Base-by-base conservation (phyloP, 2,329 filamentous ascomycete genomes). In the Pseudogymnoascus sp. region DNA sequence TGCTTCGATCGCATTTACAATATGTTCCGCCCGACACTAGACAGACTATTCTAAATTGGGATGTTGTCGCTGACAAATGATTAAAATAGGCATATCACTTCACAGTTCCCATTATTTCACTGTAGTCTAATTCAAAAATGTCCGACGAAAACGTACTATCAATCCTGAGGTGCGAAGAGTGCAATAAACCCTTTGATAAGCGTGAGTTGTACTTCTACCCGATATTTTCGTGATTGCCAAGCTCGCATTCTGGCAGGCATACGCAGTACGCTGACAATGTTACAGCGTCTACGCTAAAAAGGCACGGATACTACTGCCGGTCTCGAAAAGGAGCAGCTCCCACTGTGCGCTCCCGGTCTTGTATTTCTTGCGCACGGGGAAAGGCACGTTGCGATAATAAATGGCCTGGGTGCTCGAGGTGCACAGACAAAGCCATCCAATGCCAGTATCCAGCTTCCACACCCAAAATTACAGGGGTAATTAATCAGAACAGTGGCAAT, bases 261-360 rank as follows among this genome's bases (percentile, higher is more conserved):
- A n/a, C 15, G 6, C 35, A 37, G 12, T 37, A 37, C 12, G 6
- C 25, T 30, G 8, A 50, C 43, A 50, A 7, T 30, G 15, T 61
- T 25, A 18, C 61, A 77, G 75, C 70, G 50, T 71, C 75, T 7
- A 75, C 75, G 8, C 63, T 76, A 62, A 77, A 76, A 65, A 73
- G 76, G 68, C 75, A 78, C 69, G 72, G 72, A 47, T 78, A 77
- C 63, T 77, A 77, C 41, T 78, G 75, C 64, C 74, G 75, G 18
- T 75, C 75, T 66, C 68, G 73, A 63, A 71, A 65, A 64, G 60
- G 30, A 57, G 65, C 33, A 57, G 66, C 67, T 41, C 63, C 15
- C 47, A 63, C 63, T 18, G 61, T 57, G 53, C 68, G 72, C 11
- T 36, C 68, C 63, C 68, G 73, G 36, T 75, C 75, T 53, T 77